Evolutionary conservation across 176 grass and related monocot species (phyloP).

Genomic region (Dactylis glomerata): DNA sequence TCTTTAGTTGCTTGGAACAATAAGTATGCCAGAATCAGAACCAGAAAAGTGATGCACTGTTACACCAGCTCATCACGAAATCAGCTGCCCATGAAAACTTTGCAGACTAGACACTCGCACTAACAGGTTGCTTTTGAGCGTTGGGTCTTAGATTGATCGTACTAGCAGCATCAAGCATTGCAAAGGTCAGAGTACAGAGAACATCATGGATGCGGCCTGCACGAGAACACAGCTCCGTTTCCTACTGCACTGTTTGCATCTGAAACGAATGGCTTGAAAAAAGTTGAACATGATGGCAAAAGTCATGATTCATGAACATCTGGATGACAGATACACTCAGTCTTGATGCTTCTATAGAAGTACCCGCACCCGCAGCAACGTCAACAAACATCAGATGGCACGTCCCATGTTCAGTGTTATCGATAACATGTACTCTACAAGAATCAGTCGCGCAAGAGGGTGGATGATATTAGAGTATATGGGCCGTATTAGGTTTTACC

Average conservation of each 20-base stretch:
- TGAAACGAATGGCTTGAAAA: background rate
- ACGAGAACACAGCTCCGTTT: background rate
- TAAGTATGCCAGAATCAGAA: background rate
- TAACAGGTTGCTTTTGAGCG: background rate
- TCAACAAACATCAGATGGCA: background rate
- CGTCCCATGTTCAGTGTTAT: background rate
- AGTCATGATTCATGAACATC: background rate
- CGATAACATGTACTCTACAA: background rate
- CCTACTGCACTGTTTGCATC: background rate
- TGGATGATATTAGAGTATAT: too few relatives aligned
- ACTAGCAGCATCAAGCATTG: background rate
- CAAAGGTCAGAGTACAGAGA: background rate
- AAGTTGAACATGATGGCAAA: background rate
- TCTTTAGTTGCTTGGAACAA: background rate
- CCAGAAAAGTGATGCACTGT: background rate
- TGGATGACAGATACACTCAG: background rate
- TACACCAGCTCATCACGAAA: background rate
- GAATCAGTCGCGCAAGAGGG: background rate
- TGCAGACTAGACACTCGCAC: background rate
- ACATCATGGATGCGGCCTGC: background rate
- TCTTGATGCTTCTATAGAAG: background rate
- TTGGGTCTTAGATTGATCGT: background rate
- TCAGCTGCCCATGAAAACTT: background rate
- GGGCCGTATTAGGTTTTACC: too few relatives aligned
- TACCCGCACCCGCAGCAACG: background rate